phyloP scores from a whole-genome alignment of 148 eudicot species.

The Polygonum aviculare region DNA sequence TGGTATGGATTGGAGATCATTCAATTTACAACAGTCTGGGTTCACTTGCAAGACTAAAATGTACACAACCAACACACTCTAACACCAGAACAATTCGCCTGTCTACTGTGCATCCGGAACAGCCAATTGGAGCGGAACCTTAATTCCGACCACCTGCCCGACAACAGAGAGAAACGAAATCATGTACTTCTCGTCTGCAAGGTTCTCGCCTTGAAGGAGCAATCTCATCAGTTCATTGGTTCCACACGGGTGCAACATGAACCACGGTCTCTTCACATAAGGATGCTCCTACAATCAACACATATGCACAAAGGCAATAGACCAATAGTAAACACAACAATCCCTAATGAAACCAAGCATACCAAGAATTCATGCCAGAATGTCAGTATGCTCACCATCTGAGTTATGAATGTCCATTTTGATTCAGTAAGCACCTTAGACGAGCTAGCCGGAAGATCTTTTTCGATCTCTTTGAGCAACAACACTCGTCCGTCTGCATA shows the following conservation, averaged over 20 bases:
- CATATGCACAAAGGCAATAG: neutral
- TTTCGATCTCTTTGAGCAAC: constrained; percentile 50
- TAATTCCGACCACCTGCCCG: constrained; percentile 79
- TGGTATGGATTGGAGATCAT: too few relatives aligned
- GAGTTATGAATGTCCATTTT: constrained; percentile 65
- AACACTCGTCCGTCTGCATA: constrained; percentile 74
- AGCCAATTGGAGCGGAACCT: constrained; percentile 49
- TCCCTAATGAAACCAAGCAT: neutral
- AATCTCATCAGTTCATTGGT: constrained; percentile 83
- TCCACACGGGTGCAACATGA: constrained; percentile 86
- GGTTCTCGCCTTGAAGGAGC: constrained; percentile 21
- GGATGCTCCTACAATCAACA: constrained; percentile 74
- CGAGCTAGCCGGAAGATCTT: constrained; percentile 42
- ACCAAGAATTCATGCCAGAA: neutral
- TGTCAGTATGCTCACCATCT: constrained; percentile 26
- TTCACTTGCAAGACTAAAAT: neutral
- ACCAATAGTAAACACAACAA: too few relatives aligned
- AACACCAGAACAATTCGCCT: neutral
- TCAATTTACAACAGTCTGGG: neutral
- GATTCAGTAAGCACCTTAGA: constrained; percentile 31
- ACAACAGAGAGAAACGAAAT: constrained; percentile 80
- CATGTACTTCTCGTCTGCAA: constrained; percentile 36
- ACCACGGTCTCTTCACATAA: constrained; percentile 76
- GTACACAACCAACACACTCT: neutral
- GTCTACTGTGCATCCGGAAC: neutral